phyloP scores from a whole-genome alignment of 805 yeast species.

The Saccharomycopsis sp. region DNA sequence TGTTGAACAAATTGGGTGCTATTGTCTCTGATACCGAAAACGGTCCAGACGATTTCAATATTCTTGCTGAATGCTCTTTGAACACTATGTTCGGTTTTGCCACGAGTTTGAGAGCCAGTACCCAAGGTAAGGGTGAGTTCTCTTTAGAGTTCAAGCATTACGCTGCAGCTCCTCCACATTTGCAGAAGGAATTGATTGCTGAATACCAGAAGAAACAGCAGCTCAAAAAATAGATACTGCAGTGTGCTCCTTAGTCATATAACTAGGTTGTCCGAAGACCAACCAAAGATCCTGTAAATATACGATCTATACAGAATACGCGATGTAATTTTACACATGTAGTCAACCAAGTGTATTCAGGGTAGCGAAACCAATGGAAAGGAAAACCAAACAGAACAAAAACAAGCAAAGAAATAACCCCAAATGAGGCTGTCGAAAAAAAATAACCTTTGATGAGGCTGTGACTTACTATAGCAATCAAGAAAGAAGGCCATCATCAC shows the following conservation, averaged over 20 bases:
- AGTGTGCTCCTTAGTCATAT: too few species aligned
- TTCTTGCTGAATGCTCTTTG: constrained; percentile 92
- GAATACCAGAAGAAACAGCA: constrained; percentile 61
- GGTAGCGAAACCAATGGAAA: too few species aligned
- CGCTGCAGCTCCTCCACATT: constrained; percentile 82
- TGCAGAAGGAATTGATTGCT: constrained; percentile 84
- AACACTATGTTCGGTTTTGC: constrained; percentile 96
- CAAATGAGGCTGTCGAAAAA: too few species aligned
- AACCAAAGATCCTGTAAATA: neutral
- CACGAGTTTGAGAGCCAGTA: constrained; percentile 87
- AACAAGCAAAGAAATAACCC: too few species aligned
- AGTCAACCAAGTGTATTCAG: too few species aligned
- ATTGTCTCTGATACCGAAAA: constrained; percentile 91
- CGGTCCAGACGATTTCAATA: constrained; percentile 88
- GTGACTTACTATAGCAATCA: too few species aligned
- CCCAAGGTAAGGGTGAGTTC: constrained; percentile 99
- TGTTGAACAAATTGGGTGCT: constrained; percentile 87
- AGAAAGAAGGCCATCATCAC: too few species aligned
- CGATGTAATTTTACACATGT: neutral
- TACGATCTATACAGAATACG: neutral
- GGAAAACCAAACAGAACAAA: too few species aligned
- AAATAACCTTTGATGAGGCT: too few species aligned
- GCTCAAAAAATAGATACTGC: constrained; percentile 29
- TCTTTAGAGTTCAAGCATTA: constrained; percentile 90
- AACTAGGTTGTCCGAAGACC: neutral